Percentiles rank a stretch among this genome's conserved stretches.
These are phyloP conservation scores for Metarhizium guizhouense DNA, from an alignment of 2,329 filamentous ascomycete species.

Conservation along the genomic window DNA sequence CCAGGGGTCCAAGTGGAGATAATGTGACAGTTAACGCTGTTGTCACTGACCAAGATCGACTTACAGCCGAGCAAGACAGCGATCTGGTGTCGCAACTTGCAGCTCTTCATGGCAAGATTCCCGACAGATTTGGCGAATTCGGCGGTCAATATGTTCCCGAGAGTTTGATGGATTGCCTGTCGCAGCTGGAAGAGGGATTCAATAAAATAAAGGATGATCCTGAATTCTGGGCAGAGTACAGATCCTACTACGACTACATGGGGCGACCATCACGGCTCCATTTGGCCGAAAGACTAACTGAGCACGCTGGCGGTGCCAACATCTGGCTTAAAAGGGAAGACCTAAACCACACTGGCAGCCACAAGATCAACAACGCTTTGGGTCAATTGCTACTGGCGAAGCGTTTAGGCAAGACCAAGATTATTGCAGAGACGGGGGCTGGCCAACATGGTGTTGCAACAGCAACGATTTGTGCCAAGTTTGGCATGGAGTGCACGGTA, in stretches of 20 bases:
- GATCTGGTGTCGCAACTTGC: conserved; percentile 76
- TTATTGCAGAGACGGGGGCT: conserved; percentile 95
- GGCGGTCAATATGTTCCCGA: conserved; percentile 97
- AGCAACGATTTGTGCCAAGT: conserved; percentile 94
- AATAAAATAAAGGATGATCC: conserved; percentile 79
- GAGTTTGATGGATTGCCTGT: conserved; percentile 93
- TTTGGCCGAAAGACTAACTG: conserved; percentile 77
- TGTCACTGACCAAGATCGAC: conserved; percentile 60
- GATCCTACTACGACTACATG: conserved; percentile 96
- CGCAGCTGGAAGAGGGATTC: conserved; percentile 85
- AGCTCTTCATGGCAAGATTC: conserved; percentile 70
- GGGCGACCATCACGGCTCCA: conserved; percentile 88
- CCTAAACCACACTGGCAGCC: conserved; percentile 92
- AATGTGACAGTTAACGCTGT: conserved; percentile 45
- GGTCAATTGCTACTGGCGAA: conserved; percentile 84
- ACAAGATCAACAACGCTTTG: conserved; percentile 99
- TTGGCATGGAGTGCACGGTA: conserved; percentile 94
- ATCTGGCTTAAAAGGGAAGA: conserved; percentile 99
- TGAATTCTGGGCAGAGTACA: conserved; percentile 93
- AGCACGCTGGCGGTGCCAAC: conserved; percentile 82
- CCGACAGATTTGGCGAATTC: conserved; percentile 87
- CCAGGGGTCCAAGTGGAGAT: conserved; percentile 27
- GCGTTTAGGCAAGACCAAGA: conserved; percentile 86
- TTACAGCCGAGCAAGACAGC: conserved; percentile 43
- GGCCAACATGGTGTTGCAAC: conserved; percentile 97